Base-by-base conservation (phyloP, 2,329 filamentous ascomycete genomes). In the Fusarium longipes region DNA sequence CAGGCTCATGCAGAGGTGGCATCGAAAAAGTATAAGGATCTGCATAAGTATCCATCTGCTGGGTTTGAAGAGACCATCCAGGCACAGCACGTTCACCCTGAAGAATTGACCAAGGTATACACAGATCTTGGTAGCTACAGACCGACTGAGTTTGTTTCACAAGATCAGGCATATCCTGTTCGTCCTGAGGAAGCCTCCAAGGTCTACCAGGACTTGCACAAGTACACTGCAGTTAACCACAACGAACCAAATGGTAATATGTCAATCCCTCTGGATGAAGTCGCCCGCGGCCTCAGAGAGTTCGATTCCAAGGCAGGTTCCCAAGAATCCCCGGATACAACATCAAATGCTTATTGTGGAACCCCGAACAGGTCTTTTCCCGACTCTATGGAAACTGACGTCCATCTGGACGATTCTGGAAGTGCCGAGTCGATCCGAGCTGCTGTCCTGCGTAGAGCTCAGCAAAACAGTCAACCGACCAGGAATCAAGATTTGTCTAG, bases 71-170 rank as follows among this genome's bases (percentile, higher is more conserved):
- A 78, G 56, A 64, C 67, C 5, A 35, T 57, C 5, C 58, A 67
- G 40, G 70, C 62, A 4, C 59, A 70, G 20, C 73, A 77, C 20
- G 56, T 75, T n/a, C 77, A 78, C n/a, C 74, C 79, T 11, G 79
- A 81, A 61, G 78, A 80, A 59, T 63, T 75, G 42, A 76, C 76
- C 25, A 81, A 81, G 55, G 65, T 73, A 8, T 81, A 82, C 40
- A 72, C 76, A 10, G 82, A 84, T 53, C 75, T 84, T 48, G 73
- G 75, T 51, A 74, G 78, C 55, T 84, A 84, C 63, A 69, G 70
- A n/a, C 70, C 73, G 3, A 65, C 67, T 20, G 61, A 63, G 6
- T 77, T 79, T 49, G 76, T 76, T 35, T 71, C 73, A 9, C 65
- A 71, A 30, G 70, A 57, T 43, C 59, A 69, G 27, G 67, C 70